Base-by-base conservation (phyloP, 768 basidiomycete genomes). In the Suillus weaverae region DNA sequence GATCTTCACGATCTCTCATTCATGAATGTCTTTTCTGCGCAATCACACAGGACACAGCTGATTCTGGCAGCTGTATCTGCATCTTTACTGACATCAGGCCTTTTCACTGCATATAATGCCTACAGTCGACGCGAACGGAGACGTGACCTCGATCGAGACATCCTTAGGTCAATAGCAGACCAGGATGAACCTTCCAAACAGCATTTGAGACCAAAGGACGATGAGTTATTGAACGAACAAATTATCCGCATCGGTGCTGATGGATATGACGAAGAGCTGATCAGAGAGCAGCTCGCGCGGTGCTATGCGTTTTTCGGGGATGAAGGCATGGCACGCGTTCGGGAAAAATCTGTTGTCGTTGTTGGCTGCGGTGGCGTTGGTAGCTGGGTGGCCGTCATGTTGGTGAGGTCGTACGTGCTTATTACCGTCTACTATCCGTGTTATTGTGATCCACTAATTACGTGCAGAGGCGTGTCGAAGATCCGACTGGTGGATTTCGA, bases 281-380 rank as follows among this genome's bases (percentile, higher is more conserved):
- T 97, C 62, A 84, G 87, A 60, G 96, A 99, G 73, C 90, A 97
- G 76, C 83, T 99, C 54, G 90, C 97, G 4, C 81, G 97, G 48
- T 98, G 98, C 77, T 97, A 97, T 70, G 89, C 91, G 10, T 98
- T 99, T 78, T 91, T 99, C 61, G 95, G 94, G 0, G 92, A 96
- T 38, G 91, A 94, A 41, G 86, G 86, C 46, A 97, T 98, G 93
- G 74, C 78, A 11, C 89, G 86, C 72, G 83, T 99, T 61, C 83
- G 97, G 61, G 72, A 81, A 10, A 86, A 88, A 14, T 85, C 82
- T 5, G 95, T 98, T 1, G 95, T 94, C 20, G 80, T 99, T 22
- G 89, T 99, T 4, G 97, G 97, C 7, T 94, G 95, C 68, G 97
- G 97, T 64, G 97, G 97, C 2, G 97, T 99, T 0, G 97, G 97